phyloP scores from a whole-genome alignment of 148 eudicot species.

The Bassia scoparia region DNA sequence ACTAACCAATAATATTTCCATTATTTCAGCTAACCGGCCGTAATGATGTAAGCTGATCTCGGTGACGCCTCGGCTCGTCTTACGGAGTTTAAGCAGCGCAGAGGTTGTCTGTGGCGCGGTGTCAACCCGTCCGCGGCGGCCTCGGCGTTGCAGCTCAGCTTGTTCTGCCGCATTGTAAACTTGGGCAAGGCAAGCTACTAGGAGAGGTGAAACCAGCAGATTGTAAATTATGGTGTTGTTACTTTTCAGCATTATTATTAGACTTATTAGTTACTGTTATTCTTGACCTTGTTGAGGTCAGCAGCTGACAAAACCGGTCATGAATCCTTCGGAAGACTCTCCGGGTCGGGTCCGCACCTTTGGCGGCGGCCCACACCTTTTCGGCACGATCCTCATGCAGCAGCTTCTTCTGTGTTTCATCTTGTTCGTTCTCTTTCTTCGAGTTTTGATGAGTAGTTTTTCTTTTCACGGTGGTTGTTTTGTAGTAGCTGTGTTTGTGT shows the following conservation, averaged over 20 bases:
- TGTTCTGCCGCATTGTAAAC: constrained; percentile 36
- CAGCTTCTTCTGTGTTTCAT: background rate
- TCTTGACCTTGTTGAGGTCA: background rate
- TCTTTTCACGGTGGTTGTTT: background rate
- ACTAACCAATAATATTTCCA: background rate
- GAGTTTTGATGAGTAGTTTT: background rate
- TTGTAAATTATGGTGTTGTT: constrained; percentile 19
- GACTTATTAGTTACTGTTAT: background rate
- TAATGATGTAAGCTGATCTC: background rate
- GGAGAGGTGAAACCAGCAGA: constrained; percentile 61
- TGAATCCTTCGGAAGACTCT: constrained; percentile 30
- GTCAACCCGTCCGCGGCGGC: constrained; percentile 27
- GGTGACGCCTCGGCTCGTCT: constrained; percentile 4
- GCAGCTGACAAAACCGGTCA: constrained; percentile 15
- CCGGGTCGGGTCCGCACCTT: constrained; percentile 38
- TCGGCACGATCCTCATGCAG: background rate
- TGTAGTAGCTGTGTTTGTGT: constrained; percentile 2
- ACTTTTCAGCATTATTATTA: background rate
- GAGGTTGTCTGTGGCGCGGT: constrained; percentile 50
- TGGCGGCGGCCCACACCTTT: background rate
- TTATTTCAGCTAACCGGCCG: background rate
- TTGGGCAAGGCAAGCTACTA: constrained; percentile 83
- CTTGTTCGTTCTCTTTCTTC: background rate
- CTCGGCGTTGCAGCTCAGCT: constrained; percentile 46
- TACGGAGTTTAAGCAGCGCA: constrained; percentile 54